A percentile compares a stretch with the other conserved stretches of the same genome.
Evolutionary conservation across 495 filamentous ascomycete species (phyloP).

Genomic region (Lichenothelia convexa): DNA sequence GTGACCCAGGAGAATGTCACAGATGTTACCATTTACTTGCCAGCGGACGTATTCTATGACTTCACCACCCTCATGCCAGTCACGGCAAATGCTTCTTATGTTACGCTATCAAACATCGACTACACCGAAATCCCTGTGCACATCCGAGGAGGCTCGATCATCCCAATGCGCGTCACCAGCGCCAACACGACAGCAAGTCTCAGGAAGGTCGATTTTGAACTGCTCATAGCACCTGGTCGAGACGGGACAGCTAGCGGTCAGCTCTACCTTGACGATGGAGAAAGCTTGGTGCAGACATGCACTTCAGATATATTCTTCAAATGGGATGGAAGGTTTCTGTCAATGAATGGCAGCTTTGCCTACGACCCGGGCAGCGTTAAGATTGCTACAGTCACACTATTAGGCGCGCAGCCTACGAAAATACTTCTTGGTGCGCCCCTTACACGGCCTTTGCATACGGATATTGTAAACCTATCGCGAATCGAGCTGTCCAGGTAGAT

Average conservation of each 20-base stretch:
- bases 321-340: slow-evolving; percentile 9
- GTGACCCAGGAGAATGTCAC: slow-evolving; percentile 47
- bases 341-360: slow-evolving; percentile 10
- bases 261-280: slow-evolving; percentile 31
- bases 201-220: slow-evolving; percentile 45
- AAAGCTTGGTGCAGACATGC: slow-evolving; percentile 11
- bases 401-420: too few species aligned
- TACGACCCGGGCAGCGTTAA: slow-evolving; percentile 9
- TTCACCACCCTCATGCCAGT: slow-evolving; percentile 44
- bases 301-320: slow-evolving; percentile 16
- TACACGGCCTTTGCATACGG: too few species aligned
- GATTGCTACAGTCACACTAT: slow-evolving; percentile 10
- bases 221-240: slow-evolving; percentile 44
- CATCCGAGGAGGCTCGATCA: slow-evolving; percentile 49
- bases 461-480: too few species aligned
- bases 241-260: slow-evolving; percentile 30
- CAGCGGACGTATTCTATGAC: slow-evolving; percentile 61
- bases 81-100: slow-evolving; percentile 32
- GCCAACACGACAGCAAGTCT: slow-evolving; percentile 55
- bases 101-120: slow-evolving; percentile 34
- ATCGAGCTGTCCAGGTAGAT: too few species aligned
- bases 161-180: slow-evolving; percentile 41
- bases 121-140: slow-evolving; percentile 56
- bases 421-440: too few species aligned
- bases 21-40: slow-evolving; percentile 52